Evolutionary conservation across 176 grass and related monocot species (phyloP), one percentile per base, ranked within the genome.

Genomic region (Hordeum marinum): DNA sequence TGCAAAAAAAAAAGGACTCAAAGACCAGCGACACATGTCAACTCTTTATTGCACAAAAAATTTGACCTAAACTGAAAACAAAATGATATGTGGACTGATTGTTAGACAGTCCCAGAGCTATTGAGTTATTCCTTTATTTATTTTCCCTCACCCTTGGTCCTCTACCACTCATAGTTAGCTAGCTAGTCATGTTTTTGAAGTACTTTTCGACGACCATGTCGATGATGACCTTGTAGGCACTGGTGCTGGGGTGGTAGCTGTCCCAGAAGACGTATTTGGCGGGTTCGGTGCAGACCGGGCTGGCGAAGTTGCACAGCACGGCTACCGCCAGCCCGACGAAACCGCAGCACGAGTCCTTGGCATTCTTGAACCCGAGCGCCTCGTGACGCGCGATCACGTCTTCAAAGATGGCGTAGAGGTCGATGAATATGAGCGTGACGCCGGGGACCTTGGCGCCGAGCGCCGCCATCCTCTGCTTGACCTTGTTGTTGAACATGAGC

Each of bases 231-330:
- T 89, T 82, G 83, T 85, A 89, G 2, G 87, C 94, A 24, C 68
- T 91, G 68, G 93, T 66, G 1, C 74, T 89, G 68, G 94, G 94
- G 63, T 96, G 94, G 83, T 89, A 96, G 62, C 86, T 85, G 66
- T 96, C 94, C 87, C 91, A 96, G 83, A 96, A 96, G 24, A 96
- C 48, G 67, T 88, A 93, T 73, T 91, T 43, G 0, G 81, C 55
- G 3, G 89, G 81, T 6, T 91, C 83, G 8, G 67, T 34, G 45
- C 89, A 93, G 12, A 84, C 32, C 8, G n/a, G 80, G 83, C 91
- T 83, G 10, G 88, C 83, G 4, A 66, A 36, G 81, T 96, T 96
- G 78, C 94, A 96, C 1, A 91, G 60, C 17, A 86, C 72, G n/a
- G 72, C 79, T 0, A 85, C 86, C 9, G 92, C 94, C 0, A 96